Evolutionary conservation across 2,329 filamentous ascomycete genomes (phyloP), one percentile per base, ranked within the genome.

Genomic region (Chaetomium sp.): DNA sequence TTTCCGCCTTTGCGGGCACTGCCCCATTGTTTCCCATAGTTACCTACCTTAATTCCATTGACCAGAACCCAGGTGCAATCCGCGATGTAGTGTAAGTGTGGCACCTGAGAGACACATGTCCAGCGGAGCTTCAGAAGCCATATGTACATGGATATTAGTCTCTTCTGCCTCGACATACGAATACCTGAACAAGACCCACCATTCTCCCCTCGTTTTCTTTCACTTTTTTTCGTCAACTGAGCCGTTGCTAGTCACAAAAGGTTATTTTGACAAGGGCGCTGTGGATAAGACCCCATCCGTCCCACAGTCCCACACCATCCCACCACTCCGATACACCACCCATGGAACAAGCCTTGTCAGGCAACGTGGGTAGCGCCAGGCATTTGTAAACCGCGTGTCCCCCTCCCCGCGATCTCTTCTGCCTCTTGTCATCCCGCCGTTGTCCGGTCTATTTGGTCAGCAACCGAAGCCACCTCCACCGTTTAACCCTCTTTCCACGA

Each of bases 361-460:
- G 54, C 54, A 49, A 37, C 46, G 19, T 27, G 19, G 19, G 19
- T 27, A 27, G 19, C 19, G 32, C 49, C 45, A 56, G 41, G 40
- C 54, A 53, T 44, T 56, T 56, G 40, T 53, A 49, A 48, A 52
- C 44, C 44, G 38, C 49, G 43, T 52, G 41, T 35, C 43, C 46
- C 53, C 53, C 19, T 27, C 19, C 19, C 49, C 41, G 45, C 54
- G 38, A 44, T 38, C 54, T 33, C n/a, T 37, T 27, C 10, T 37
- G 27, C 10, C 40, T 41, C 14, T 32, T 48, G 43, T 36, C 33
- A 27, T 52, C 36, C 35, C 10, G 36, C 14, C 49, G n/a, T 33
- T 11, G 33, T 10, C 10, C 40, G 50, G 46, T 34, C 44, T 38
- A 45, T 48, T 27, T n/a, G 40, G 34, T 38, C 19, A 9, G 33